Percentiles rank a stretch among this genome's conserved stretches.
Evolutionary conservation across 163 green algal species (phyloP).

Genomic region (Scenedesmus sp.): DNA sequence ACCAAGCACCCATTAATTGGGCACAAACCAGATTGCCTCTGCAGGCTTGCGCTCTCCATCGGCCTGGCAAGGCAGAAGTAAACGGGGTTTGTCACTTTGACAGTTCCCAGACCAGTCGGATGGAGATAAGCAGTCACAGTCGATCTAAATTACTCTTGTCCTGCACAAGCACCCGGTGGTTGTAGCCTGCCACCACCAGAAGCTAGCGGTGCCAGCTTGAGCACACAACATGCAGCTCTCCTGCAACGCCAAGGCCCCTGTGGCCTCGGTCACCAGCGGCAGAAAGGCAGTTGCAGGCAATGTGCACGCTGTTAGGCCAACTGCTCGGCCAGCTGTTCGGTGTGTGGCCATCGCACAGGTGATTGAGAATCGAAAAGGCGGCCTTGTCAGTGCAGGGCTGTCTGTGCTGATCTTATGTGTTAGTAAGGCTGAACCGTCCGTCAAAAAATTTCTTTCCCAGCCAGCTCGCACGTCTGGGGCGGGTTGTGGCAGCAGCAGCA

Average conservation of each 20-base stretch:
- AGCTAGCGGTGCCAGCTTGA: not conserved
- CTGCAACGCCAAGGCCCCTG: not conserved
- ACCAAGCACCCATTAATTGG: no score
- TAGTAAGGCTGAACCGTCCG: not conserved
- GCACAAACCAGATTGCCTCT: not conserved
- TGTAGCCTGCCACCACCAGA: not conserved
- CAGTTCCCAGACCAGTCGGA: not conserved
- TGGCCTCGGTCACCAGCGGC: not conserved
- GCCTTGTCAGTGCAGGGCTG: not conserved
- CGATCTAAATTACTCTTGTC: not conserved
- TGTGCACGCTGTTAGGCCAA: not conserved
- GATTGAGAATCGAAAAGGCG: conserved; percentile 11
- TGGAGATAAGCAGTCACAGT: not conserved
- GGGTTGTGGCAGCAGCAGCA: not conserved
- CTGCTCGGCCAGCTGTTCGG: not conserved
- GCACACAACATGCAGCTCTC: conserved; percentile 17
- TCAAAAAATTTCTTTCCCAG: not conserved
- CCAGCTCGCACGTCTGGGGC: not conserved
- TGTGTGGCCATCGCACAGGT: conserved; percentile 42
- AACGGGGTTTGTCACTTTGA: not conserved
- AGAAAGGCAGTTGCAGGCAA: not conserved
- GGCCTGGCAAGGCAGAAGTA: not conserved
- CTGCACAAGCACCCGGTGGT: not conserved
- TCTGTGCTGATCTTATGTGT: not conserved
- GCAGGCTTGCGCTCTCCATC: not conserved